Conservation (phyloP, 768 basidiomycete genomes). For the Dentipellis fragilis region DNA sequence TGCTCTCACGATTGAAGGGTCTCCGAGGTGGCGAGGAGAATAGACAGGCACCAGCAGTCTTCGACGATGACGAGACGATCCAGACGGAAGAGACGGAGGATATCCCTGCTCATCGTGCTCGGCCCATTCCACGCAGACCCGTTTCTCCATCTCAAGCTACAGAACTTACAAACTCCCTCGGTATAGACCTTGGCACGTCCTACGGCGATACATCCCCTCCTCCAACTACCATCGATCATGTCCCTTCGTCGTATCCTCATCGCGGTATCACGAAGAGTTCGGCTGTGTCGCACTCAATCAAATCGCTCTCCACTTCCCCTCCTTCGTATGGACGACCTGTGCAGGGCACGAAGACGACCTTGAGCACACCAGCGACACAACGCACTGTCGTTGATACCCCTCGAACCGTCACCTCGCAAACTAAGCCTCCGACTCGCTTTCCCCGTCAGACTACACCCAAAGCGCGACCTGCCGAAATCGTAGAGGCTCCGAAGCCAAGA, state of each 20-base stretch:
- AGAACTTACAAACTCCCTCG: slow-evolving; percentile 19
- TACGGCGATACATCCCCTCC: slow-evolving; percentile 3
- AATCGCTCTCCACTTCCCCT: slow-evolving; percentile 12
- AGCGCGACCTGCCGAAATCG: slow-evolving; percentile 1
- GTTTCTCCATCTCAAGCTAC: slow-evolving; percentile 7
- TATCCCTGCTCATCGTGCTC: background rate
- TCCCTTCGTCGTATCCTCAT: slow-evolving; percentile 2
- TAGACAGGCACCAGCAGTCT: slow-evolving; percentile 4
- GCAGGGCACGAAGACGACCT: background rate
- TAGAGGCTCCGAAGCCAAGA: slow-evolving; percentile 20
- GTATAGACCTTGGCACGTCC: slow-evolving; percentile 17
- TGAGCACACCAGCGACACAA: background rate
- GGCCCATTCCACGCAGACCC: background rate
- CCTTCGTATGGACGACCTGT: background rate
- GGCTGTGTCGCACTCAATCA: slow-evolving; percentile 9
- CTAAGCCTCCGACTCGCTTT: background rate
- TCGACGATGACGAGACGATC: slow-evolving; percentile 4
- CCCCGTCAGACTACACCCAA: background rate
- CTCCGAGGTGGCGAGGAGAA: slow-evolving; percentile 3
- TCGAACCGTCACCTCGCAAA: background rate
- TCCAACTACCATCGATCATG: background rate
- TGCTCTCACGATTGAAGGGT: slow-evolving; percentile 8
- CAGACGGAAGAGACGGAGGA: slow-evolving; percentile 6
- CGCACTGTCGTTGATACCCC: background rate
- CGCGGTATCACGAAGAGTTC: slow-evolving; percentile 5